phyloP scores from a whole-genome alignment of 1,139 yeast genomes.

The Taphrina deformans region DNA sequence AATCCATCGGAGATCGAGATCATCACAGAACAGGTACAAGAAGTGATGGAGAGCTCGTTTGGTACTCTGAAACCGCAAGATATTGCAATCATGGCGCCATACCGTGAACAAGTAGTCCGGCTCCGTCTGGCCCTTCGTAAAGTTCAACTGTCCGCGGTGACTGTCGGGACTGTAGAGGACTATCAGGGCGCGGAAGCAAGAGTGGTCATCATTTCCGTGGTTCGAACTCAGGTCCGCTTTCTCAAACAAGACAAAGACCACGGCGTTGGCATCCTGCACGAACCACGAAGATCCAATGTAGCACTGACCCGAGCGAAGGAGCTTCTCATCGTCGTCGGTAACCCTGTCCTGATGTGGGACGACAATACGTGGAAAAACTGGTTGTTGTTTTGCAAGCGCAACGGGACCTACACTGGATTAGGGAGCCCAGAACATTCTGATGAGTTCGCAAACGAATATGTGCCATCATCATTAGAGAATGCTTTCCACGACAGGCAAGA shows the following conservation, averaged over 20 bases:
- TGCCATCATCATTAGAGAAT: not conserved
- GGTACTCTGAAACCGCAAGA: constrained; percentile 34
- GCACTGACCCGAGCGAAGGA: constrained; percentile 88
- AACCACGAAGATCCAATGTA: constrained; percentile 58
- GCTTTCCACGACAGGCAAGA: not conserved
- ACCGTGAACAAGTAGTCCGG: constrained; percentile 38
- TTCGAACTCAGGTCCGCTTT: constrained; percentile 38
- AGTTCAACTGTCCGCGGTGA: constrained; percentile 35
- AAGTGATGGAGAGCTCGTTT: constrained; percentile 2
- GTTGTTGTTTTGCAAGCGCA: constrained; percentile 13
- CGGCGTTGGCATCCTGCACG: constrained; percentile 38
- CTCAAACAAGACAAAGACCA: constrained; percentile 34
- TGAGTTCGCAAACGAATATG: not conserved
- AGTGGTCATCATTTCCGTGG: constrained; percentile 38
- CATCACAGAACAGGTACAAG: constrained; percentile 18
- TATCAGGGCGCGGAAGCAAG: constrained; percentile 40
- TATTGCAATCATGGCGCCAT: constrained; percentile 39
- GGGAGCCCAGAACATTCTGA: not conserved
- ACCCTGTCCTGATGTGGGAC: constrained; percentile 8
- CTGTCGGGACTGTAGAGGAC: constrained; percentile 39
- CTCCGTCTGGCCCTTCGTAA: constrained; percentile 35
- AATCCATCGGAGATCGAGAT: constrained; percentile 35
- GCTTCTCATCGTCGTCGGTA: constrained; percentile 77
- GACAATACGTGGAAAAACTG: constrained; percentile 17
- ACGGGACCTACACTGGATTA: not conserved